phyloP scores from a whole-genome alignment of 2,329 filamentous ascomycete genomes.

The Polychaeton citri region DNA sequence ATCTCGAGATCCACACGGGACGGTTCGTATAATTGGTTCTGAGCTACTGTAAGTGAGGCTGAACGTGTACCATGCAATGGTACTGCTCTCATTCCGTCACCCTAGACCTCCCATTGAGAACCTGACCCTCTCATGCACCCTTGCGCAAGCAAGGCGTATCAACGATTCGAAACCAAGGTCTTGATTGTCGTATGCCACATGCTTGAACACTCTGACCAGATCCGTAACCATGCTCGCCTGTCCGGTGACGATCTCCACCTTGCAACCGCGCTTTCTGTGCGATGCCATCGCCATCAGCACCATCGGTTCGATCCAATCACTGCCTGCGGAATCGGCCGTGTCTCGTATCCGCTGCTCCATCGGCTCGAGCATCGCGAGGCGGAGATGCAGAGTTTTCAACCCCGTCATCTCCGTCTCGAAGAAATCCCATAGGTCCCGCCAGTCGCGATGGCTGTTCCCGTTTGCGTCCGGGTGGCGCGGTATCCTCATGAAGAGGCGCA shows the following conservation, averaged over 20 bases:
- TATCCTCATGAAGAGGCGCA: slow-evolving; percentile 17
- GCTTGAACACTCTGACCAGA: slow-evolving; percentile 9
- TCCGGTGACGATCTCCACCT: slow-evolving; percentile 15
- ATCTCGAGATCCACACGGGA: too few relatives aligned
- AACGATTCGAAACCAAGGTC: slow-evolving; percentile 5
- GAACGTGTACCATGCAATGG: too few relatives aligned
- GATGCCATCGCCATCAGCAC: slow-evolving; percentile 16
- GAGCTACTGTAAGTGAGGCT: too few relatives aligned
- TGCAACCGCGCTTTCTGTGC: slow-evolving; percentile 13
- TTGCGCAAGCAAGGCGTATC: slow-evolving; percentile 9
- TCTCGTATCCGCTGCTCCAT: slow-evolving; percentile 15
- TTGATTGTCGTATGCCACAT: slow-evolving; percentile 2
- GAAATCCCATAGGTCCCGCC: slow-evolving; percentile 17
- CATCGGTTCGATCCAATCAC: slow-evolving; percentile 17
- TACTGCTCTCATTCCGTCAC: not conserved
- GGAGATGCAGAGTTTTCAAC: slow-evolving; percentile 14
- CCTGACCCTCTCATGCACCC: slow-evolving; percentile 15
- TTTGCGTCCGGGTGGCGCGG: slow-evolving; percentile 19
- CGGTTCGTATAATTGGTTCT: too few relatives aligned
- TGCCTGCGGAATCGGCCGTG: slow-evolving; percentile 12
- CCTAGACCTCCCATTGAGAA: slow-evolving; percentile 9
- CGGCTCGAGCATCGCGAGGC: slow-evolving; percentile 15
- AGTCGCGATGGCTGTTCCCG: slow-evolving; percentile 16
- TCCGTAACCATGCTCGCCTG: slow-evolving; percentile 10
- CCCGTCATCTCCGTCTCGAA: slow-evolving; percentile 18